Evolutionary conservation across 2,329 filamentous ascomycete species (phyloP).

Genomic region (Diaporthe ilicicola): DNA sequence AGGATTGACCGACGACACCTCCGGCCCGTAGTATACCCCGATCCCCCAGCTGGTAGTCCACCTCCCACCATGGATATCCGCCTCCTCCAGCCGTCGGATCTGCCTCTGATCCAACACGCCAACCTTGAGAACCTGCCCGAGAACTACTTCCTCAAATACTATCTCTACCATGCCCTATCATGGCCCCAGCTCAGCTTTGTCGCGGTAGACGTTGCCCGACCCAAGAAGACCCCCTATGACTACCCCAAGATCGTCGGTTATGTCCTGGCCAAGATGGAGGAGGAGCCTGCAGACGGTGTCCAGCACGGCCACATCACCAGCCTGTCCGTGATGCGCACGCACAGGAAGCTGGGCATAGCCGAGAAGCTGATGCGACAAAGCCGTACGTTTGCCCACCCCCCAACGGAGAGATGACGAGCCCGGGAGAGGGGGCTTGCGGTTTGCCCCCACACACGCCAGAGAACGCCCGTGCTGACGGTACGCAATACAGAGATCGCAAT

Average conservation of each 20-base stretch:
- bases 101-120: slow-evolving; percentile 93
- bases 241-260: slow-evolving; percentile 98
- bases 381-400: slow-evolving; percentile 65
- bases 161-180: slow-evolving; percentile 97
- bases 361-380: slow-evolving; percentile 98
- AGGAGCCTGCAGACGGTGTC: slow-evolving; percentile 90
- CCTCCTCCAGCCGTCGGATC: slow-evolving; percentile 81
- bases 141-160: slow-evolving; percentile 99
- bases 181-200: slow-evolving; percentile 98
- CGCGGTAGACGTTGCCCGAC: slow-evolving; percentile 88
- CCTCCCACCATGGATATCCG: slow-evolving; percentile 82
- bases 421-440: too few relatives aligned
- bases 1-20: not conserved
- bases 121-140: slow-evolving; percentile 99
- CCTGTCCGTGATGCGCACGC: slow-evolving; percentile 94
- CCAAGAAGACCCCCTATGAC: slow-evolving; percentile 80
- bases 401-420: not conserved
- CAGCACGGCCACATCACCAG: slow-evolving; percentile 97
- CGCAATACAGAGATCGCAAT: slow-evolving; percentile 80
- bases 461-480: not conserved
- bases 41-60: not conserved
- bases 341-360: slow-evolving; percentile 87
- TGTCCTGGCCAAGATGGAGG: slow-evolving; percentile 99
- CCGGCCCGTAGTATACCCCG: not conserved
- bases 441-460: too few relatives aligned